Conservation (phyloP, 2,329 filamentous ascomycete genomes). For the Fusarium concolor region DNA sequence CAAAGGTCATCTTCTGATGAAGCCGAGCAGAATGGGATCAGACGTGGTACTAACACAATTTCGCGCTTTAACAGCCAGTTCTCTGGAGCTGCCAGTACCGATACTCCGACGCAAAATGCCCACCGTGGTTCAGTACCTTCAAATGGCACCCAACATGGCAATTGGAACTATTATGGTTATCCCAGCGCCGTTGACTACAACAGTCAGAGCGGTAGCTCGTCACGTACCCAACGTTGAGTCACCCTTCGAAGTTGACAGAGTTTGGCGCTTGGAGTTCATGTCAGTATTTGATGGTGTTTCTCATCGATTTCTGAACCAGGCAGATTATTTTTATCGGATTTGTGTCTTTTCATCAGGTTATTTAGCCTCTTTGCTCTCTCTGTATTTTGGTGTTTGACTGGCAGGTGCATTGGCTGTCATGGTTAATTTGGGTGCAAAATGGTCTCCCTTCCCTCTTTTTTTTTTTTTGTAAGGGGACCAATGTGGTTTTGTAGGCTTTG, state of each 20-base stretch:
- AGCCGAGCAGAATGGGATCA: not conserved
- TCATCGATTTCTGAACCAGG: not conserved
- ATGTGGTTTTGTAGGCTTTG: not conserved
- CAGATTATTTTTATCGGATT: not conserved
- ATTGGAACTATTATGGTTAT: not conserved
- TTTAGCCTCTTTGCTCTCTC: not conserved
- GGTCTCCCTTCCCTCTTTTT: too few relatives aligned
- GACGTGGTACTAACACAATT: not conserved
- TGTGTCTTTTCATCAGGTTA: not conserved
- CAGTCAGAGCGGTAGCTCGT: not conserved
- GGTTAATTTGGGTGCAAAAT: not conserved
- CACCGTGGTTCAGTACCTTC: not conserved
- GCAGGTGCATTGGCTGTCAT: not conserved
- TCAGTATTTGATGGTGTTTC: not conserved
- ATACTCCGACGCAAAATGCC: not conserved
- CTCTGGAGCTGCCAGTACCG: not conserved
- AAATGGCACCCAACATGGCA: not conserved
- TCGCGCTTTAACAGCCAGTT: conserved; percentile 13
- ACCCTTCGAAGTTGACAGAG: not conserved
- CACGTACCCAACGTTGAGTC: not conserved
- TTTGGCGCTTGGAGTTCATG: too few relatives aligned
- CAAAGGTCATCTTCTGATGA: not conserved
- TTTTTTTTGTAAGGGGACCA: not conserved
- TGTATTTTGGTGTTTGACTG: conserved; percentile 2
- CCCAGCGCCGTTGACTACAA: not conserved